Percentiles rank a stretch among this genome's conserved stretches.
These are phyloP conservation scores for Phytophthora litchii DNA, from an alignment of 352 stramenopile genomes.

Conservation along the genomic window DNA sequence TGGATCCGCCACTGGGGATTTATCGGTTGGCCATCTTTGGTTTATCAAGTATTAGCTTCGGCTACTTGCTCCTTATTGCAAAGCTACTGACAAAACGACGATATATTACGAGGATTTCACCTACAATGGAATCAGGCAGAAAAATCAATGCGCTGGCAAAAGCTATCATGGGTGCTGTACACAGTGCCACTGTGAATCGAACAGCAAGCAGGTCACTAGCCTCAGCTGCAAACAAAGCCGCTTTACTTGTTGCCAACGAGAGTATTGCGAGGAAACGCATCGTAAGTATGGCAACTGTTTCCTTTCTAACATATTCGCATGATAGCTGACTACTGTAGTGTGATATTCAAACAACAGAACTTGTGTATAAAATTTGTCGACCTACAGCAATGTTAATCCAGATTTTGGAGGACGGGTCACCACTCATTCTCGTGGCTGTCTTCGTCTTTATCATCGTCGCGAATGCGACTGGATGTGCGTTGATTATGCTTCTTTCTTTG, in stretches of 20 bases:
- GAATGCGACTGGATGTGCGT: conserved; percentile 4
- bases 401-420: neutral
- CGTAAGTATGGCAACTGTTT: neutral
- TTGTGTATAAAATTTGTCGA: conserved; percentile 8
- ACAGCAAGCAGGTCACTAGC: neutral
- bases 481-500: conserved; percentile 10
- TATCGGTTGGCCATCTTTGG: conserved; percentile 1
- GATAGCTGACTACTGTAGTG: neutral
- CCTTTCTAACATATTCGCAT: neutral
- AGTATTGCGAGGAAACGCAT: neutral
- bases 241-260: neutral
- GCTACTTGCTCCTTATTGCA: neutral
- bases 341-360: conserved; percentile 2
- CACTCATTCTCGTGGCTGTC: neutral
- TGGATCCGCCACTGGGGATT: neutral
- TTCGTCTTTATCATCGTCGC: conserved; percentile 15
- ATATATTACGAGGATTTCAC: neutral
- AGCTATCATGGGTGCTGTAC: neutral
- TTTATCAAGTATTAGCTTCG: neutral
- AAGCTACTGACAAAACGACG: neutral
- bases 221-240: neutral
- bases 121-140: neutral
- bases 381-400: conserved; percentile 1
- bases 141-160: neutral
- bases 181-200: neutral